Evolutionary conservation across 805 yeast species (phyloP), one percentile per base, ranked within the genome.

Genomic region (Cyberlindnera veronae): DNA sequence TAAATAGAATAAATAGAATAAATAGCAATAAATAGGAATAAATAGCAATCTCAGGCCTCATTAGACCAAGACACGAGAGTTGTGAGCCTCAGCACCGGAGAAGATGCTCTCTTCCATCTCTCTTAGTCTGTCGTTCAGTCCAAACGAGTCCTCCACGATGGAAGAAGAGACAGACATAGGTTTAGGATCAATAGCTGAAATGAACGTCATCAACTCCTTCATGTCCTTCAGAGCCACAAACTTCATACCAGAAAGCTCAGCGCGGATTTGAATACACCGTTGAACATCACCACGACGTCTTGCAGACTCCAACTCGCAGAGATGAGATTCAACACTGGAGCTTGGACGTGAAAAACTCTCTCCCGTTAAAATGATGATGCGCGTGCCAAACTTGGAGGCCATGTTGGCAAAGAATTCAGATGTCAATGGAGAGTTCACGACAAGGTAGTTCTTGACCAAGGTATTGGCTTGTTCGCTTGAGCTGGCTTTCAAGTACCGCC

Each of bases 351-450:
- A 22, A 28, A 48, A 54, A 13, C 42, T 26, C 16, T 35, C 21
- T 4, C 41, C 49, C 2, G 58, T 54, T 2, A 54, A 33, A 4
- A 54, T 22, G n/a, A 54, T 50, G 13, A 51, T 33, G 2, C 48
- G 39, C 7, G 48, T 28, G 4, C 51, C 55, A 12, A 51, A 24
- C 21, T 38, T 47, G 5, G 45, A 40, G 1, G 51, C 49, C 36
- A 54, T 15, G 3, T 45, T 43, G 11, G 48, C 42, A 44, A 42
- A 53, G 27, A 51, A 45, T 26, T 54, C 57, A 13, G 53, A 49
- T 20, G 39, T 46, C 6, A 34, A 16, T 4, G 57, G 57, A 4
- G 50, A 44, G 16, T 53, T 43, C n/a, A 53, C 44, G 16, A 54
- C 46, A 4, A 54, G 12, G 23, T 49, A 53, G 31, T 53, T 48